phyloP scores from a whole-genome alignment of 176 grass and related monocot species.

The Musa schizocarpa region DNA sequence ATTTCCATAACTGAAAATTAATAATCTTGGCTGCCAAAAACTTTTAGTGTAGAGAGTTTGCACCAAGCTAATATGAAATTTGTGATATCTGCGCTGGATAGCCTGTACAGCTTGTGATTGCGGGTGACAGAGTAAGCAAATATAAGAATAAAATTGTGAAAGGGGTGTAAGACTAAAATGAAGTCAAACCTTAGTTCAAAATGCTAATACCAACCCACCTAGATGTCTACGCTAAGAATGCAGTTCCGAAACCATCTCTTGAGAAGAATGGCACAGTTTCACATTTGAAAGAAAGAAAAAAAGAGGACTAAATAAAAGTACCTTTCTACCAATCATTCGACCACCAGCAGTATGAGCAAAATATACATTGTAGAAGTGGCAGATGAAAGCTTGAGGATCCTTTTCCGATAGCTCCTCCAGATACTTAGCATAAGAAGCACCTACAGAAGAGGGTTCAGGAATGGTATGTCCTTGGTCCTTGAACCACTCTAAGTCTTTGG shows the following conservation, averaged over 20 bases:
- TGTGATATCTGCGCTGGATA: too few species aligned
- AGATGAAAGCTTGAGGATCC: constrained; percentile 88
- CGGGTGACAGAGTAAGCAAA: not conserved
- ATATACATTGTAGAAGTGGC: constrained; percentile 93
- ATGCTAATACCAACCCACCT: too few species aligned
- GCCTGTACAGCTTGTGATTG: too few species aligned
- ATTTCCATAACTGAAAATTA: not conserved
- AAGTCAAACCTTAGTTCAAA: not conserved
- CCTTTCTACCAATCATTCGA: constrained; percentile 94
- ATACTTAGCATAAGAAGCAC: constrained; percentile 53
- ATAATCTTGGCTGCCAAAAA: not conserved
- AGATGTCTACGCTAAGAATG: too few species aligned
- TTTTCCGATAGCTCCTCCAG: constrained; percentile 71
- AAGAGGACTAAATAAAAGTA: constrained; percentile 1
- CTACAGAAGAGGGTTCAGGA: constrained; percentile 56
- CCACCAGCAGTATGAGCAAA: constrained; percentile 95
- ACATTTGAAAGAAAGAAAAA: not conserved
- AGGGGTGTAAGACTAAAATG: too few species aligned
- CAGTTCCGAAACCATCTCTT: too few species aligned
- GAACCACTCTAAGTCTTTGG: constrained; percentile 91
- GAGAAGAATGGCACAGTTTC: not conserved
- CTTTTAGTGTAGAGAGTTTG: not conserved
- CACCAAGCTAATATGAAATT: not conserved
- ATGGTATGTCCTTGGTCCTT: constrained; percentile 56
- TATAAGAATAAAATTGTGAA: too few species aligned